A percentile compares a stretch with the other conserved stretches of the same genome.
Evolutionary conservation across 352 stramenopile genomes (phyloP).

Genomic region (Phytophthora pinifolia): DNA sequence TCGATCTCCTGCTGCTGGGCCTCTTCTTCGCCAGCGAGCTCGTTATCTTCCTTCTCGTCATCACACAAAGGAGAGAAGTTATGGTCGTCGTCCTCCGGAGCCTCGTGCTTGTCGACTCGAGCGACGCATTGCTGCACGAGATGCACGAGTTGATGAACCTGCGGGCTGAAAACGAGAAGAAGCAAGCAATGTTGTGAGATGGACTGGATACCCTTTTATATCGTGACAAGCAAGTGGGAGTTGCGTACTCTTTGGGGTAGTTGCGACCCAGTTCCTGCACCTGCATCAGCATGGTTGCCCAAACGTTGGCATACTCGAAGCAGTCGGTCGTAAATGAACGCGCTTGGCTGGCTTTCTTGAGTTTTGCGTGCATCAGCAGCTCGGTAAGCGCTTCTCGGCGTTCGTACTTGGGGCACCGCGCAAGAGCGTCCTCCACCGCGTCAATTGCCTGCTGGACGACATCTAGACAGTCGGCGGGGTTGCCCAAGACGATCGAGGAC

Average conservation of each 20-base stretch:
- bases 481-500: conserved; percentile 4
- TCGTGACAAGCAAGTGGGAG: not conserved
- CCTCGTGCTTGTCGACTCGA: conserved; percentile 29
- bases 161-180: conserved; percentile 25
- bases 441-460: conserved; percentile 29
- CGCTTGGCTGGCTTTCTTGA: conserved; percentile 17
- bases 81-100: conserved; percentile 30
- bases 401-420: conserved; percentile 23
- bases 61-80: not conserved
- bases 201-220: not conserved
- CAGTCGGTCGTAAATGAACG: conserved; percentile 11
- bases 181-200: conserved; percentile 6
- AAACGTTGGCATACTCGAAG: conserved; percentile 20
- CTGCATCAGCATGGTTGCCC: conserved; percentile 29
- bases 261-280: conserved; percentile 32
- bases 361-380: conserved; percentile 30
- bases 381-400: conserved; percentile 29
- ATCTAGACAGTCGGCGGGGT: conserved; percentile 18
- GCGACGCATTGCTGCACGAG: conserved; percentile 31
- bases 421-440: conserved; percentile 27
- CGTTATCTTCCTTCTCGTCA: conserved; percentile 12
- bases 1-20: conserved; percentile 21
- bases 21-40: conserved; percentile 10
- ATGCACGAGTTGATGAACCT: conserved; percentile 44
- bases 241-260: conserved; percentile 35